Evolutionary conservation across 2,329 filamentous ascomycete species (phyloP).

Genomic region (Paramyrothecium roridum): DNA sequence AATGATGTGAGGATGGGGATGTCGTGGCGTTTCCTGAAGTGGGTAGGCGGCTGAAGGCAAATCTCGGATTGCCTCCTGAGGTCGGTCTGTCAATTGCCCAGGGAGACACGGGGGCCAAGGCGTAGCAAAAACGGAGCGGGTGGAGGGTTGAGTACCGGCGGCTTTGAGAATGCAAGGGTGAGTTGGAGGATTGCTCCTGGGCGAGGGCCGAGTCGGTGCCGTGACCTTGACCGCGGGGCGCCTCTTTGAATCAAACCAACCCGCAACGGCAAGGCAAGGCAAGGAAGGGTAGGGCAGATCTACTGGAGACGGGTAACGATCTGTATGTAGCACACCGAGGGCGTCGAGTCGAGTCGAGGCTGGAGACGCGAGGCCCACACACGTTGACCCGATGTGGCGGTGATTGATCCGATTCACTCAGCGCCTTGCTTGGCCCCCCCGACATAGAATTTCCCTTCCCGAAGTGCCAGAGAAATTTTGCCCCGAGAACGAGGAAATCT

Average conservation of each 20-base stretch:
- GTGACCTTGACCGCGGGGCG: neutral
- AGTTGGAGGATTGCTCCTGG: neutral
- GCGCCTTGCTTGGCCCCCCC: neutral
- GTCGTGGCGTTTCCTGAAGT: neutral
- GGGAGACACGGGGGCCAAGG: neutral
- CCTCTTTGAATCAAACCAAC: no score
- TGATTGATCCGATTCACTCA: neutral
- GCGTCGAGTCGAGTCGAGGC: no score
- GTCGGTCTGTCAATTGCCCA: neutral
- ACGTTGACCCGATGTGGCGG: neutral
- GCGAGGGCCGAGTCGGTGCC: neutral
- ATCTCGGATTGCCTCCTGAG: neutral
- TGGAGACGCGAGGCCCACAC: neutral
- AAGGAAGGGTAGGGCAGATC: no score
- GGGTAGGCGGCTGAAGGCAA: neutral
- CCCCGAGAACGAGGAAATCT: neutral
- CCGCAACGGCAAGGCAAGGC: no score
- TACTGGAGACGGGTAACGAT: no score
- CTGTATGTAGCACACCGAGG: no score
- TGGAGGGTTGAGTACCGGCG: neutral
- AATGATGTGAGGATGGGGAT: neutral
- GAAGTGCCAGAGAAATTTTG: neutral
- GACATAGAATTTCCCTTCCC: neutral
- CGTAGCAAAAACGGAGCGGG: neutral
- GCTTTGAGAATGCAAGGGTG: neutral